These are phyloP conservation scores for Septoria linicola DNA, from an alignment of 2,329 filamentous ascomycete species.

Conservation along the genomic window DNA sequence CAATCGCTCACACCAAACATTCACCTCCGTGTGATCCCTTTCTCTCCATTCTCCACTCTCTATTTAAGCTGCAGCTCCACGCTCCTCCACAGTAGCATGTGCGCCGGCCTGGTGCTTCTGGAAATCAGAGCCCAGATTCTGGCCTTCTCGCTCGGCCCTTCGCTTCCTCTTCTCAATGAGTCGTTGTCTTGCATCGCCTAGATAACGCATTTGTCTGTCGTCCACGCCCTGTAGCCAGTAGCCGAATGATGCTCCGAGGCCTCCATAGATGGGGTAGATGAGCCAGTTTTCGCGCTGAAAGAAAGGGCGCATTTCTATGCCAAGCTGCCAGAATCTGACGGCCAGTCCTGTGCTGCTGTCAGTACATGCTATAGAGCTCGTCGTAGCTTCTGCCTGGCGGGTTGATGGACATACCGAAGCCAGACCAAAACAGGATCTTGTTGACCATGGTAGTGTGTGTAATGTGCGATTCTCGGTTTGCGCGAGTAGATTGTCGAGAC, in stretches of 20 bases:
- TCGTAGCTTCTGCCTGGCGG: not conserved
- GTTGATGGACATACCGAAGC: constrained; percentile 68
- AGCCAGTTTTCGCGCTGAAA: constrained; percentile 81
- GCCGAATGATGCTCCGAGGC: constrained; percentile 84
- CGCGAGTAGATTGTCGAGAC: not conserved
- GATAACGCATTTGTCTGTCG: constrained; percentile 71
- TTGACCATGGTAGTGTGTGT: constrained; percentile 45
- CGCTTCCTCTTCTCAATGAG: constrained; percentile 88
- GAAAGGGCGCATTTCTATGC: constrained; percentile 96
- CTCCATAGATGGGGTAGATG: constrained; percentile 88
- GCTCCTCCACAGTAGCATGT: constrained; percentile 8
- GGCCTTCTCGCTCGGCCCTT: constrained; percentile 64
- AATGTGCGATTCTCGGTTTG: not conserved
- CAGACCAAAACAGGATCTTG: constrained; percentile 76
- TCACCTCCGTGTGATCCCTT: not conserved
- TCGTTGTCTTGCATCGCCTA: constrained; percentile 73
- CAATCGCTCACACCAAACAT: not conserved
- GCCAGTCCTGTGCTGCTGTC: constrained; percentile 66
- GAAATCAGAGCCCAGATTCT: constrained; percentile 32
- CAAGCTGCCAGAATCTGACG: constrained; percentile 92
- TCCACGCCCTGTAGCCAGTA: constrained; percentile 96
- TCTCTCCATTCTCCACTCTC: not conserved
- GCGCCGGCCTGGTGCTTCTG: constrained; percentile 37
- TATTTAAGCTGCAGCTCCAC: constrained; percentile 7
- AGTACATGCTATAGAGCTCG: not conserved